Evolutionary conservation across 331 rosid genomes (phyloP), one percentile per base, ranked within the genome.

Genomic region (Arachis monticola): DNA sequence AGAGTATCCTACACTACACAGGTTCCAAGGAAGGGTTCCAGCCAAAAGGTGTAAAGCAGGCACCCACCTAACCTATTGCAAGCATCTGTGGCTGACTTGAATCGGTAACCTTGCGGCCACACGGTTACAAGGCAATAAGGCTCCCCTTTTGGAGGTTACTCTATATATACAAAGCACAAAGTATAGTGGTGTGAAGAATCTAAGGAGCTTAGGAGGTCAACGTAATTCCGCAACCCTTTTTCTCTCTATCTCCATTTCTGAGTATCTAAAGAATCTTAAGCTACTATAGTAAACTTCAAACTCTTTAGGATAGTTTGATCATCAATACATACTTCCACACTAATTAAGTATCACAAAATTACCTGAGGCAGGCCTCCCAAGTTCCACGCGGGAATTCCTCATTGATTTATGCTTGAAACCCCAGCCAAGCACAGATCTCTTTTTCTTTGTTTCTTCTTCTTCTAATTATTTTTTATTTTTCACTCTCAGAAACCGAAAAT

Each of bases 281-380:
- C 73, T 53, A 44, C 58, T 48, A 57, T 5, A 48, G 7, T 48
- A 35, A 58, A 27, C 40, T 57, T 56, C n/a, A 67, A 55, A 32
- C 44, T 14, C 38, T 53, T 72, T 48, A 79, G 58, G 47, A 31
- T 69, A 60, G 50, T 4, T 60, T 5, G 11, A 70, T 45, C 52
- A 64, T 22, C 61, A 41, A 68, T 70, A 35, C 58, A 41, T 7
- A 42, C 35, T 22, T 17, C 6, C 70, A 75, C 60, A 67, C 40
- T 50, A 51, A 67, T 31, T 50, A 51, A 79, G 22, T 38, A 76
- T 52, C 32, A 68, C 52, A 79, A 77, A 69, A 68, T 72, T 85
- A 91, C 99, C 91, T 80, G 99, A 87, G 53, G 85, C 76, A 67
- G 89, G 87, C 80, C 87, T 84, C 79, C 86, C 89, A 69, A 80